A percentile compares a stretch with the other conserved stretches of the same genome.
Conservation (phyloP, 1,139 yeast genomes). For the Taphrina communis region DNA sequence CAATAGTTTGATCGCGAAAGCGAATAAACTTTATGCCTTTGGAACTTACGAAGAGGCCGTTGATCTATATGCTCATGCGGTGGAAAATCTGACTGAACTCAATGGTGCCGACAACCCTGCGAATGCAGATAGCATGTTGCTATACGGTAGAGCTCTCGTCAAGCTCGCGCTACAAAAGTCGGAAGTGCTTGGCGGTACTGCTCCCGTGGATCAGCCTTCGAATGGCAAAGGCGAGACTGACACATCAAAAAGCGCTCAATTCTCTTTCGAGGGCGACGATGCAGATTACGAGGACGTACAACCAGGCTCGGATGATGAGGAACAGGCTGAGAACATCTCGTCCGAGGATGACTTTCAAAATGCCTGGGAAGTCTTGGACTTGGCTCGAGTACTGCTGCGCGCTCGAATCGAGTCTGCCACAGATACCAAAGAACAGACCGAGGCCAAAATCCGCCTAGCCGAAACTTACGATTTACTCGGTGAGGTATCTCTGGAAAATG, state of each 20-base stretch:
- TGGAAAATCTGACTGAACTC: constrained; percentile 62
- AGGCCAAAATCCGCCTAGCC: constrained; percentile 62
- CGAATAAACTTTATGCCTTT: constrained; percentile 39
- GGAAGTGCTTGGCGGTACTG: constrained; percentile 69
- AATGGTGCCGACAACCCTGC: constrained; percentile 59
- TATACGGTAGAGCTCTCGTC: constrained; percentile 82
- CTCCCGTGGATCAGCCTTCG: constrained; percentile 3
- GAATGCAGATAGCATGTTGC: constrained; percentile 69
- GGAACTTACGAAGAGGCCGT: constrained; percentile 67
- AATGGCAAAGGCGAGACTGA: constrained; percentile 1
- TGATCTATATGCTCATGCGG: constrained; percentile 75
- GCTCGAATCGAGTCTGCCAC: constrained; percentile 52
- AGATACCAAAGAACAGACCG: constrained; percentile 30
- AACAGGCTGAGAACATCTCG: constrained; percentile 55
- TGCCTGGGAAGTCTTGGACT: constrained; percentile 86
- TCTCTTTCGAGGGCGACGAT: constrained; percentile 49
- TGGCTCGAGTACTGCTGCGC: constrained; percentile 70
- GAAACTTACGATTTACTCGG: constrained; percentile 83
- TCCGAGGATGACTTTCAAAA: constrained; percentile 77
- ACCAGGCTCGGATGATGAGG: constrained; percentile 52
- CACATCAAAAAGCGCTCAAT: constrained; percentile 25
- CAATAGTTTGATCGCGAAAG: constrained; percentile 35
- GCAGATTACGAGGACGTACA: constrained; percentile 53
- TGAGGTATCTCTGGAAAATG: constrained; percentile 81
- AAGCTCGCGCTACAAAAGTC: constrained; percentile 76